Evolutionary conservation across 805 yeast species (phyloP).

Genomic region (Nakazawaea wickerhamii): DNA sequence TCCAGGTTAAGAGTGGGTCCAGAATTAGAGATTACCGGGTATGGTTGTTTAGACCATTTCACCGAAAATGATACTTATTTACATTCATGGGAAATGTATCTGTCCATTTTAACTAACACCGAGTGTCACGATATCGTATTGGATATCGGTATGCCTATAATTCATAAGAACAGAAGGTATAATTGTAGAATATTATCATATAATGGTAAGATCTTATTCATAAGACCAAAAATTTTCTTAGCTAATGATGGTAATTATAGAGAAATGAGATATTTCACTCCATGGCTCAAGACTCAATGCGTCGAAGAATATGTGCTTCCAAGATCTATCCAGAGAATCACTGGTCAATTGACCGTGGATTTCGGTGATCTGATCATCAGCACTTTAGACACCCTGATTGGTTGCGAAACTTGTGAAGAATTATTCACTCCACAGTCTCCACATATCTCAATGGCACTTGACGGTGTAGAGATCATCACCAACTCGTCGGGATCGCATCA

Average conservation of each 20-base stretch:
- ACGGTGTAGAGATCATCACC: conserved; percentile 96
- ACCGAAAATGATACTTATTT: conserved; percentile 81
- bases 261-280: conserved; percentile 95
- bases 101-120: conserved; percentile 61
- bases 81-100: conserved; percentile 94
- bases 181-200: conserved; percentile 85
- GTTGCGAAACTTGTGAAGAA: conserved; percentile 99
- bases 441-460: conserved; percentile 83
- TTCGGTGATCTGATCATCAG: conserved; percentile 91
- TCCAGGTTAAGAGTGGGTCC: conserved; percentile 94
- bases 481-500: conserved; percentile 98
- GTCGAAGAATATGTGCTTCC: conserved; percentile 77
- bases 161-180: conserved; percentile 82
- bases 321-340: conserved; percentile 52
- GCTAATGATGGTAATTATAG: conserved; percentile 98
- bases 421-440: conserved; percentile 95
- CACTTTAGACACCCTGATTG: conserved; percentile 81
- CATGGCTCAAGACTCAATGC: conserved; percentile 79
- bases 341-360: conserved; percentile 63
- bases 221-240: conserved; percentile 87
- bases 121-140: conserved; percentile 72
- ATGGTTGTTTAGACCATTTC: conserved; percentile 93
- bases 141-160: conserved; percentile 93
- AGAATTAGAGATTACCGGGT: conserved; percentile 90
- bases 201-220: conserved; percentile 73